These are phyloP conservation scores for Gloeopeniophorella convolvens DNA, from an alignment of 768 basidiomycete genomes.

Conservation along the genomic window DNA sequence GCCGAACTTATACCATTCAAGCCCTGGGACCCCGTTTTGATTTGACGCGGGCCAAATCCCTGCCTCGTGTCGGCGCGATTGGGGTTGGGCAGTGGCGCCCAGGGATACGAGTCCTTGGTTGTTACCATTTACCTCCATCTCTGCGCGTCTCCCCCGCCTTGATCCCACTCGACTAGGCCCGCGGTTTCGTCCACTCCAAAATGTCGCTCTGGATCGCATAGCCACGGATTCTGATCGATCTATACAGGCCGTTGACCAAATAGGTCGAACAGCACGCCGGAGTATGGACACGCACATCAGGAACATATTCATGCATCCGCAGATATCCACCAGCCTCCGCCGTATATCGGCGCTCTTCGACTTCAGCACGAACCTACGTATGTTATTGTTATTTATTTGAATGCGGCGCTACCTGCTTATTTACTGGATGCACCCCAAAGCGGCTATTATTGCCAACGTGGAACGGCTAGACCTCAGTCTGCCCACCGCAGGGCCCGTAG, in stretches of 20 bases:
- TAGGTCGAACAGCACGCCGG: constrained; percentile 63
- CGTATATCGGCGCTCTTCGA: constrained; percentile 71
- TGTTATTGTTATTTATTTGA: constrained; percentile 31
- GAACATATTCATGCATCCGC: constrained; percentile 63
- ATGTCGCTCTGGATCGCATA: background rate
- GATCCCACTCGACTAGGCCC: background rate
- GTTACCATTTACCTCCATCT: background rate
- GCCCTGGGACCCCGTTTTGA: constrained; percentile 15
- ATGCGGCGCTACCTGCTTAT: too few relatives aligned
- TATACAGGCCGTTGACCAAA: constrained; percentile 57
- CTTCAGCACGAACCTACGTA: constrained; percentile 59
- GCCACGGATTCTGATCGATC: too few relatives aligned
- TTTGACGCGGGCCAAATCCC: constrained; percentile 13
- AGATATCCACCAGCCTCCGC: constrained; percentile 56
- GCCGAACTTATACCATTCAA: background rate
- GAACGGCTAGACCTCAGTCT: constrained; percentile 40
- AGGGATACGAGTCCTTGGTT: constrained; percentile 3
- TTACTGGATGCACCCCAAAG: constrained; percentile 31
- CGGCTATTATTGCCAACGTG: constrained; percentile 41
- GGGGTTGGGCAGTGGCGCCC: constrained; percentile 1
- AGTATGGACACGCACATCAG: constrained; percentile 65
- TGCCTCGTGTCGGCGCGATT: constrained; percentile 10
- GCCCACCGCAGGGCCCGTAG: constrained; percentile 1
- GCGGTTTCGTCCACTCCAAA: background rate
- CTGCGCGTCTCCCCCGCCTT: background rate